Base-by-base conservation (phyloP, 371 early-diverging fungal genomes). In the Mortierella sp. region DNA sequence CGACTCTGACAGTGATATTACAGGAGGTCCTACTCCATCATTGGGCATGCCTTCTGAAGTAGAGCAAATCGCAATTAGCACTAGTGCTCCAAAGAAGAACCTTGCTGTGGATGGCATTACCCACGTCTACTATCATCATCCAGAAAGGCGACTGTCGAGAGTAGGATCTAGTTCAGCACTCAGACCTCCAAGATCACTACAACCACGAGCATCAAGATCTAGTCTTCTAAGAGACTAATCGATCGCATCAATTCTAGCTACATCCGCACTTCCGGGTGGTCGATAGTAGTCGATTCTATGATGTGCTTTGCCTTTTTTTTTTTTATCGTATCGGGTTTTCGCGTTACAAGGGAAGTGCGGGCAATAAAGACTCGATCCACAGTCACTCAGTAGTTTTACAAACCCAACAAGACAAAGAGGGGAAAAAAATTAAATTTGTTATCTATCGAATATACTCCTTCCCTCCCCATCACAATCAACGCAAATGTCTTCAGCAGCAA, bases 71-170 rank as follows among this genome's bases (percentile, higher is more conserved):
- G 28, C 23, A 42, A 32, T 42, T 13, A 59, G 35, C 35, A 57
- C 23, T 10, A 58, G 61, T 4, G 57, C 51, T 9, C 28, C 43
- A 23, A 61, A 47, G 42, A 61, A 75, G 51, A 80, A 74, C 43
- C 61, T 64, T 3, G 74, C 75, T 2, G 65, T 79, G 59, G 79
- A 75, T 22, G 75, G 81, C 3, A 71, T 80, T 28, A 55, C 29
- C 2, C 71, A 75, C 37, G 72, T 80, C 35, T 90, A 90, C 55
- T 89, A 88, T 72, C 90, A 90, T 71, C 90, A 90, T 63, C 89
- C 90, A 6, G 89, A 90, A 71, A 74, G 89, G 65, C 78, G 88
- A 22, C 68, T 74, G 17, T 87, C 88, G 40, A 81, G 37, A 10
- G 68, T 64, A 12, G 53, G 53, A 1, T 53, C 53, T 23, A 53